Evolutionary conservation across 2,329 filamentous ascomycete species (phyloP).

Genomic region (Phoma sp.): DNA sequence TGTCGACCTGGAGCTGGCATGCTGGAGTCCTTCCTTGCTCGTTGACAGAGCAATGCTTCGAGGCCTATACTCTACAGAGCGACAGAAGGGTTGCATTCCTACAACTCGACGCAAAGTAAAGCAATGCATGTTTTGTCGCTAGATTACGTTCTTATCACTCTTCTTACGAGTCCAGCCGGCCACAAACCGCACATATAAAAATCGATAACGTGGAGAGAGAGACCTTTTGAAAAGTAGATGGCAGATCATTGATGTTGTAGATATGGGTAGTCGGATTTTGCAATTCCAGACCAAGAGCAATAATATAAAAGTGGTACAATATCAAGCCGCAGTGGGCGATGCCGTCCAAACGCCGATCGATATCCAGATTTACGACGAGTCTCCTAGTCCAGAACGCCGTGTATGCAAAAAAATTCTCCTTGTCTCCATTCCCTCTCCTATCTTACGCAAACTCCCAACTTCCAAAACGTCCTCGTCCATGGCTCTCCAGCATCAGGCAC

Average conservation of each 20-base stretch:
- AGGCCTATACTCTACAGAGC: too few relatives aligned
- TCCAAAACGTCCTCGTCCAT: conserved; percentile 41
- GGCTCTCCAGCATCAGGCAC: conserved; percentile 53
- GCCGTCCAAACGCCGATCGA: not conserved
- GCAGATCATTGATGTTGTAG: not conserved
- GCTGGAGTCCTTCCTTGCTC: too few relatives aligned
- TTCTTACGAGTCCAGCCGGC: not conserved
- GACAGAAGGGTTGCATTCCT: too few relatives aligned
- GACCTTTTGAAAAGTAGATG: not conserved
- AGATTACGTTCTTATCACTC: too few relatives aligned
- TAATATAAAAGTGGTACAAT: not conserved
- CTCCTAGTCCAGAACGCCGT: not conserved
- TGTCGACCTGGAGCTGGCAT: too few relatives aligned
- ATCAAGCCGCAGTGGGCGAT: conserved; percentile 6
- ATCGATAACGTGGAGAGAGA: not conserved
- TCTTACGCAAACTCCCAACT: conserved; percentile 46
- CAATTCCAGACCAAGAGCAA: not conserved
- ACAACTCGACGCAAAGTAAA: too few relatives aligned
- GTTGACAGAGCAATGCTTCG: too few relatives aligned
- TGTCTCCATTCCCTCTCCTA: too few relatives aligned
- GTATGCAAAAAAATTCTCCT: not conserved
- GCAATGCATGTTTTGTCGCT: too few relatives aligned
- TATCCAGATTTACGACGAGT: not conserved
- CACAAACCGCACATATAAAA: not conserved
- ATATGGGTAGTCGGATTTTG: not conserved